phyloP scores from a whole-genome alignment of 164 flowering plant species.

The Piper betle region DNA sequence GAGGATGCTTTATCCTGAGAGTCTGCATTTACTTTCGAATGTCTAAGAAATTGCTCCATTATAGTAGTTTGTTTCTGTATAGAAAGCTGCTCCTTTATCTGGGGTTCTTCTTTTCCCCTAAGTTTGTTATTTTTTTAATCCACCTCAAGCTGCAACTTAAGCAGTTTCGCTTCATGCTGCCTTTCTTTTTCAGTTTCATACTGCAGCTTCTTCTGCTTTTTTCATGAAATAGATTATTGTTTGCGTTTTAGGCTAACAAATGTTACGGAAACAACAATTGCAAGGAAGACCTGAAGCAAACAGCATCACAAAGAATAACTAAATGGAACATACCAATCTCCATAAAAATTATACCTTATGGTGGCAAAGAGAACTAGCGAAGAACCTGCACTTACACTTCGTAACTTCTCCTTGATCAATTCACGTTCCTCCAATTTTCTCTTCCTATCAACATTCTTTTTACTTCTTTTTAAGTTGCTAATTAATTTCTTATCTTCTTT shows the following conservation, averaged over 20 bases:
- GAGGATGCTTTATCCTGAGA: constrained; percentile 17
- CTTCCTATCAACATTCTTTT: constrained; percentile 59
- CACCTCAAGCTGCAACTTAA: constrained; percentile 15
- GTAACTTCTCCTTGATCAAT: constrained; percentile 44
- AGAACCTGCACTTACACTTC: constrained; percentile 15
- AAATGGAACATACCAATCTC: background rate
- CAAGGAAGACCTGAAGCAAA: background rate
- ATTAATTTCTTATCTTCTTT: constrained; percentile 41
- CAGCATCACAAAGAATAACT: background rate
- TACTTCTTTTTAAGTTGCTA: constrained; percentile 59
- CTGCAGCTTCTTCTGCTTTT: constrained; percentile 54
- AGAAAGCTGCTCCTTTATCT: constrained; percentile 45
- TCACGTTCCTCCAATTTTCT: constrained; percentile 58
- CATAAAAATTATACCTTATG: background rate
- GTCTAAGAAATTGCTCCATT: constrained; percentile 87
- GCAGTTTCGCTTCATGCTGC: constrained; percentile 41
- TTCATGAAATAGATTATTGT: constrained; percentile 33
- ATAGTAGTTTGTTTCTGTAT: constrained; percentile 83
- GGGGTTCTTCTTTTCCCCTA: constrained; percentile 65
- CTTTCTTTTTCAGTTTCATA: constrained; percentile 67
- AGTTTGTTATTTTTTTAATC: constrained; percentile 56
- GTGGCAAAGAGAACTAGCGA: background rate
- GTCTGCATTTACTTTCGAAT: constrained; percentile 18
- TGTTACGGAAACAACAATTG: background rate
- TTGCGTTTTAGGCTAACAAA: background rate